Evolutionary conservation across 23 red algal species (phyloP).

Genomic region (Gracilaria gracilis): DNA sequence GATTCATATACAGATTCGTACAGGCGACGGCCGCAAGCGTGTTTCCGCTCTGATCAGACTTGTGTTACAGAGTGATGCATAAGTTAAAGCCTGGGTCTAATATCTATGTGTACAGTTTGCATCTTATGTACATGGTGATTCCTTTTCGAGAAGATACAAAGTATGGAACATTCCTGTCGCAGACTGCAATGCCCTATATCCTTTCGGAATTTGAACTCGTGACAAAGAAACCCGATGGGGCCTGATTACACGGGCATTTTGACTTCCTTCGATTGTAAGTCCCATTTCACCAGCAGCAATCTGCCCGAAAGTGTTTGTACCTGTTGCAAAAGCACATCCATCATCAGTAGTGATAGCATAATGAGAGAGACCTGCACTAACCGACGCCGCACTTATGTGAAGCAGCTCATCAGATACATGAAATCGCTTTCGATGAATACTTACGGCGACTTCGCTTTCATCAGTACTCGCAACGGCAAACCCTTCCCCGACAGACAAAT

Average conservation of each 20-base stretch:
- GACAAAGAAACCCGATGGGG: constrained; percentile 59
- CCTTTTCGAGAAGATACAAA: constrained; percentile 37
- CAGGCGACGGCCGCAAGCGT: not conserved
- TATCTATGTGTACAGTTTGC: not conserved
- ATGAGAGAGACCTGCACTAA: constrained; percentile 50
- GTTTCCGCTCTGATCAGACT: not conserved
- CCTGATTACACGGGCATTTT: constrained; percentile 51
- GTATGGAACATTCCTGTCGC: constrained; percentile 68
- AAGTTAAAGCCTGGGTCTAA: not conserved
- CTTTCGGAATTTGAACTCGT: constrained; percentile 33
- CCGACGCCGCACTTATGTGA: constrained; percentile 27
- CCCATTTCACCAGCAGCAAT: constrained; percentile 69
- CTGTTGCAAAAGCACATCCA: constrained; percentile 40
- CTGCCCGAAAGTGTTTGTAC: constrained; percentile 61
- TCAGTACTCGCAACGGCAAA: constrained; percentile 59
- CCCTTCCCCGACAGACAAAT: constrained; percentile 59
- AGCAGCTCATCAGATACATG: constrained; percentile 50
- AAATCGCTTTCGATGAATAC: constrained; percentile 60
- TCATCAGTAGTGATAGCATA: constrained; percentile 58
- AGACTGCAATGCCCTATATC: constrained; percentile 34
- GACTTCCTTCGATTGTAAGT: constrained; percentile 61
- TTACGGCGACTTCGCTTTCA: constrained; percentile 52
- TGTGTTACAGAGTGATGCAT: not conserved
- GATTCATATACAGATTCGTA: not conserved
- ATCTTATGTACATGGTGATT: constrained; percentile 6